Percentiles rank a stretch among this genome's conserved stretches.
phyloP scores from a whole-genome alignment of 78 protist genomes.

The Chrysochromulina tobinii region DNA sequence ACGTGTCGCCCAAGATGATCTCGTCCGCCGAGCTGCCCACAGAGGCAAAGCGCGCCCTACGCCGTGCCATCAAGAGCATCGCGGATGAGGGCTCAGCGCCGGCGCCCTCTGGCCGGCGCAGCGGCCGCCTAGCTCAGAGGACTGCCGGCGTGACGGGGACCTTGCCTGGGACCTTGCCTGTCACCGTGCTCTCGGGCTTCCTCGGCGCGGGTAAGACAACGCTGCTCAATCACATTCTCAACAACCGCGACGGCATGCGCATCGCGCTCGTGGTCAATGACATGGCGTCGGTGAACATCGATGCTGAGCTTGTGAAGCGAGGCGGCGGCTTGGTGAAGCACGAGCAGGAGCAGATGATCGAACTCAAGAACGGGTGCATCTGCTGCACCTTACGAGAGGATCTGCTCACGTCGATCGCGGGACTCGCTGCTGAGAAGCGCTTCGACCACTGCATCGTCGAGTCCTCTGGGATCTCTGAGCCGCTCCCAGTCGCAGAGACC shows the following conservation, averaged over 20 bases:
- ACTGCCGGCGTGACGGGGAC: too few species aligned
- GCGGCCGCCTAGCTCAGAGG: too few species aligned
- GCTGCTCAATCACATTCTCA: conserved; percentile 55
- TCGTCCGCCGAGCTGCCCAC: too few species aligned
- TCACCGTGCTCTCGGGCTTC: conserved; percentile 82
- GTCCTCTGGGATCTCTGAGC: conserved; percentile 82
- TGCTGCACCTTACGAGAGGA: conserved; percentile 54
- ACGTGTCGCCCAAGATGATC: too few species aligned
- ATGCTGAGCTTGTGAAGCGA: conserved; percentile 66
- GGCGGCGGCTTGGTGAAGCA: conserved; percentile 10
- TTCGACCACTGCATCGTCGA: conserved; percentile 68
- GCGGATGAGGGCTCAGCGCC: too few species aligned
- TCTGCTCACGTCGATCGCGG: conserved; percentile 68
- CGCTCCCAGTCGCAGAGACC: conserved; percentile 89
- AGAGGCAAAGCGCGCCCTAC: too few species aligned
- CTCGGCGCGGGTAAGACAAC: conserved; percentile 81
- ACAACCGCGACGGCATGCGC: conserved; percentile 33
- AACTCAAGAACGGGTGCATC: conserved; percentile 37
- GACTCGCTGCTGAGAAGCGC: background rate
- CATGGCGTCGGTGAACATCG: conserved; percentile 83
- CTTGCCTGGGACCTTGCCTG: conserved; percentile 48
- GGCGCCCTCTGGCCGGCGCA: too few species aligned
- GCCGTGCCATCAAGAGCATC: too few species aligned
- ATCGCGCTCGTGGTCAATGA: conserved; percentile 80
- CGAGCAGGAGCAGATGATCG: conserved; percentile 68